Percentiles rank a stretch among this genome's conserved stretches.
Conservation (phyloP, 352 stramenopile genomes). For the Globisporangium cylindrosporum region DNA sequence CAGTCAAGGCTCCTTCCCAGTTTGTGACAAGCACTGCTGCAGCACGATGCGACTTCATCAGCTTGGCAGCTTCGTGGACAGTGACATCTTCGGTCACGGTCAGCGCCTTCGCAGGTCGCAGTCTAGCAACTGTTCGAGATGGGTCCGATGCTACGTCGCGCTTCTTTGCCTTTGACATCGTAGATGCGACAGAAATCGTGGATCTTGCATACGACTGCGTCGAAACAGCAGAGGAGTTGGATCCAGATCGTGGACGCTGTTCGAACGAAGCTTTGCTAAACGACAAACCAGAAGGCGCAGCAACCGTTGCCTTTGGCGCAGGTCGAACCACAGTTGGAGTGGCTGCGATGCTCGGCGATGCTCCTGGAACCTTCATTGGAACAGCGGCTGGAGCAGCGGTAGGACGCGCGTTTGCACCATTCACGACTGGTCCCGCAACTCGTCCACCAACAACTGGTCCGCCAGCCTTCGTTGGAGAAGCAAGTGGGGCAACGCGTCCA, state of each 20-base stretch:
- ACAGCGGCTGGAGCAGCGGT: conserved; percentile 6
- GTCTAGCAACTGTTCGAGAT: conserved; percentile 69
- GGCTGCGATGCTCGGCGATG: conserved; percentile 10
- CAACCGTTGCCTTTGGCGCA: conserved; percentile 13
- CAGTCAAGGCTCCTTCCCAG: conserved; percentile 80
- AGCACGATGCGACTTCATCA: conserved; percentile 90
- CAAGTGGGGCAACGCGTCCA: conserved; percentile 9
- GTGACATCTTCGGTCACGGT: conserved; percentile 75
- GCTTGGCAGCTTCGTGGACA: conserved; percentile 84
- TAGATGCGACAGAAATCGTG: conserved; percentile 80
- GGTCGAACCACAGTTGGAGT: conserved; percentile 18
- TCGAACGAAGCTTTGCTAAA: conserved; percentile 18
- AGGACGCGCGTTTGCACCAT: conserved; percentile 3
- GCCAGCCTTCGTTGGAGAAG: conserved; percentile 12
- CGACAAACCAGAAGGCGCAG: conserved; percentile 1
- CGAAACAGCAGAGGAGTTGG: conserved; percentile 71
- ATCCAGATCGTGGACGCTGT: conserved; percentile 58
- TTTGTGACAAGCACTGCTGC: conserved; percentile 92
- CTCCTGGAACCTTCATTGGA: conserved; percentile 7
- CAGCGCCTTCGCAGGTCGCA: conserved; percentile 87
- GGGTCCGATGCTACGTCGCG: conserved; percentile 34
- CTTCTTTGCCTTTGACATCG: conserved; percentile 66
- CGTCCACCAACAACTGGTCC: background rate
- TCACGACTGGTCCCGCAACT: conserved; percentile 9
- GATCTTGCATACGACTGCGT: conserved; percentile 76